phyloP scores from a whole-genome alignment of 352 stramenopile genomes.

The Halophytophthora polymorphica region DNA sequence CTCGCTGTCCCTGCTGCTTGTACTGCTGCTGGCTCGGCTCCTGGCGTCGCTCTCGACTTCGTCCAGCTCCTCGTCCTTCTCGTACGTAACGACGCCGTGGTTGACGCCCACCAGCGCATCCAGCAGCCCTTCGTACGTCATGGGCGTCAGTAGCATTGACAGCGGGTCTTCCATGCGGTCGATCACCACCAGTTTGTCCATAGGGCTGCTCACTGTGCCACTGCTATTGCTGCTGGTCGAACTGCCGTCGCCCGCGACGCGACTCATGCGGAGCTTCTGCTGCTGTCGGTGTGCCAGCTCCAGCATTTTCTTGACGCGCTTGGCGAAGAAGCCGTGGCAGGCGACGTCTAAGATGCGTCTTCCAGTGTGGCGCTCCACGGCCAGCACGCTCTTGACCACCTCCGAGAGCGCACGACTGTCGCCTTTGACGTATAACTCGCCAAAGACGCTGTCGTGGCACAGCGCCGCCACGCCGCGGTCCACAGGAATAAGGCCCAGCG shows the following conservation, averaged over 20 bases:
- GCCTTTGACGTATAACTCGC: conserved; percentile 66
- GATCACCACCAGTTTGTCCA: conserved; percentile 66
- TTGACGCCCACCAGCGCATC: conserved; percentile 72
- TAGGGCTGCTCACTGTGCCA: conserved; percentile 5
- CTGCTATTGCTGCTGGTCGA: conserved; percentile 1
- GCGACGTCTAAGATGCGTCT: conserved; percentile 33
- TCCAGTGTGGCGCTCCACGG: conserved; percentile 46
- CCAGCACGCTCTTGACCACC: conserved; percentile 63
- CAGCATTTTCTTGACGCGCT: conserved; percentile 60
- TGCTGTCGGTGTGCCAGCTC: conserved; percentile 46
- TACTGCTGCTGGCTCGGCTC: conserved; percentile 5
- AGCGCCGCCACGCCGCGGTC: conserved; percentile 54
- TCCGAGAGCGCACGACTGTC: conserved; percentile 55
- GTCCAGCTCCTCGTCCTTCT: conserved; percentile 31
- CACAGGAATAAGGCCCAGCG: conserved; percentile 55
- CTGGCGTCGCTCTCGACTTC: conserved; percentile 11
- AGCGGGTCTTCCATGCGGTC: conserved; percentile 78
- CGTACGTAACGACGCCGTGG: conserved; percentile 65
- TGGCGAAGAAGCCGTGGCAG: conserved; percentile 51
- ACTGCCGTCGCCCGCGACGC: background rate
- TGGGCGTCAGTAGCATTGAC: conserved; percentile 78
- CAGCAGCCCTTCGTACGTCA: conserved; percentile 82
- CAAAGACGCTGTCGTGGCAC: conserved; percentile 66
- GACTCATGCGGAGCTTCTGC: conserved; percentile 28
- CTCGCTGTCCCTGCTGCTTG: conserved; percentile 1